phyloP scores from a whole-genome alignment of 2,329 filamentous ascomycete genomes.

The Diplocarpon rosae region DNA sequence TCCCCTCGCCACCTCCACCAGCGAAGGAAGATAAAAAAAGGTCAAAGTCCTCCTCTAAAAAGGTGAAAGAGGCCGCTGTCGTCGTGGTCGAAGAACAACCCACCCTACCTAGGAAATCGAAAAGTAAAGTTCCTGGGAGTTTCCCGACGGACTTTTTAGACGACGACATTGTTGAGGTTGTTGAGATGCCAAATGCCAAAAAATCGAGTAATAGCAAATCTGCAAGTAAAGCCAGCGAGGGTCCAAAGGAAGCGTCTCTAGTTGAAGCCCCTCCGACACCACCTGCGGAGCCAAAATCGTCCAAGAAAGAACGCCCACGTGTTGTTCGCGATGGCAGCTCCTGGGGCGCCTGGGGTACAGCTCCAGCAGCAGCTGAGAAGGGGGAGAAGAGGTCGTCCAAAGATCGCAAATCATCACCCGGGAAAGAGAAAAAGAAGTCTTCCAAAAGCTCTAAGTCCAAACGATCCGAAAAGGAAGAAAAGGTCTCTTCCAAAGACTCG shows the following conservation, averaged over 20 bases:
- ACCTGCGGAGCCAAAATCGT: slow-evolving; percentile 36
- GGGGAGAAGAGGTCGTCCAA: slow-evolving; percentile 28
- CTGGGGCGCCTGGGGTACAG: slow-evolving; percentile 66
- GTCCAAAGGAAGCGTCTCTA: slow-evolving; percentile 4
- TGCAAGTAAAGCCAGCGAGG: slow-evolving; percentile 27
- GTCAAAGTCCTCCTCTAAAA: slow-evolving; percentile 29
- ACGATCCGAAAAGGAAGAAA: slow-evolving; percentile 51
- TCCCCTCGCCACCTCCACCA: slow-evolving; percentile 31
- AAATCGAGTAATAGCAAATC: slow-evolving; percentile 33
- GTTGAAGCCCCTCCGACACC: slow-evolving; percentile 24
- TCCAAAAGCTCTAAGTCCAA: slow-evolving; percentile 45
- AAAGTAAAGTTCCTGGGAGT: slow-evolving; percentile 41
- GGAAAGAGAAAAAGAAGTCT: slow-evolving; percentile 27
- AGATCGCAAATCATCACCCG: slow-evolving; percentile 21
- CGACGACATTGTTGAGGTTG: slow-evolving; percentile 10
- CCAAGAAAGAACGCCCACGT: slow-evolving; percentile 67
- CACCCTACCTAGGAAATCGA: slow-evolving; percentile 21
- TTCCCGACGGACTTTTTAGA: slow-evolving; percentile 34
- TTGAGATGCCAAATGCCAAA: slow-evolving; percentile 26
- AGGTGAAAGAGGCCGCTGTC: slow-evolving; percentile 25
- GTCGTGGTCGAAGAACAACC: slow-evolving; percentile 19
- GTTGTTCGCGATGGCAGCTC: slow-evolving; percentile 58
- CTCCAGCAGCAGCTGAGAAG: slow-evolving; percentile 25
- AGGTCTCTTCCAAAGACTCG: slow-evolving; percentile 54
- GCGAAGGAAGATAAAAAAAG: slow-evolving; percentile 35